phyloP scores from a whole-genome alignment of 2,329 filamentous ascomycete species.

The Botryosphaeria dothidea region DNA sequence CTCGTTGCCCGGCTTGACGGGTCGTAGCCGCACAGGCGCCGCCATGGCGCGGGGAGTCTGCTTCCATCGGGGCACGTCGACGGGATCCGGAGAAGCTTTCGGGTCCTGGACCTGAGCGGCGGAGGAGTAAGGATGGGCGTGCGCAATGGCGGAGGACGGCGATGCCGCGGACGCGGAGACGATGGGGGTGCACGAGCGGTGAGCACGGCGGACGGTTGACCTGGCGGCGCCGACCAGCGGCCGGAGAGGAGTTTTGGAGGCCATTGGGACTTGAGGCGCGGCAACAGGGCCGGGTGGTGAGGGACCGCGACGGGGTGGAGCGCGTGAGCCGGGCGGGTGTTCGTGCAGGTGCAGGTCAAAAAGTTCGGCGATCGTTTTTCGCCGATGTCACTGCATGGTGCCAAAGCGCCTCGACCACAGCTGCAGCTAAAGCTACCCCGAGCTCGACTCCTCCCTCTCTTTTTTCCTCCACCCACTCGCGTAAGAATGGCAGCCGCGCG shows the following conservation, averaged over 20 bases:
- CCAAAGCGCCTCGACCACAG: neutral
- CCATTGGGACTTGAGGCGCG: constrained; percentile 38
- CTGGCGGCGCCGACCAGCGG: constrained; percentile 25
- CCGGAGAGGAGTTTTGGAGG: constrained; percentile 48
- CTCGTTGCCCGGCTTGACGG: constrained; percentile 56
- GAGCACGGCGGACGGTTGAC: constrained; percentile 27
- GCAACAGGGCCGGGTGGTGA: constrained; percentile 17
- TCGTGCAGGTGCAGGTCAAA: constrained; percentile 16
- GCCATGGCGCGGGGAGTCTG: constrained; percentile 50
- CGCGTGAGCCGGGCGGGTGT: constrained; percentile 22
- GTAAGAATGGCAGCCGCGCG: neutral
- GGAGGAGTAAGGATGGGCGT: neutral
- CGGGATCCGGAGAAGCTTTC: constrained; percentile 26
- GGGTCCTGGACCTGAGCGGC: constrained; percentile 21
- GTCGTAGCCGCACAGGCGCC: constrained; percentile 56
- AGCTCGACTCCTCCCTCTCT: neutral
- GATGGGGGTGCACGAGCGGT: constrained; percentile 27
- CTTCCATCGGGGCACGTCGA: constrained; percentile 50
- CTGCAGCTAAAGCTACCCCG: neutral
- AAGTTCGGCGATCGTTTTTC: constrained; percentile 19
- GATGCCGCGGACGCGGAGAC: constrained; percentile 25
- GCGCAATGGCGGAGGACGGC: constrained; percentile 34
- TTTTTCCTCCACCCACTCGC: neutral
- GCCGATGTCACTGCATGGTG: neutral
- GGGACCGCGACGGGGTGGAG: constrained; percentile 21